phyloP scores from a whole-genome alignment of 495 filamentous ascomycete species.

The Immersiella caudata region DNA sequence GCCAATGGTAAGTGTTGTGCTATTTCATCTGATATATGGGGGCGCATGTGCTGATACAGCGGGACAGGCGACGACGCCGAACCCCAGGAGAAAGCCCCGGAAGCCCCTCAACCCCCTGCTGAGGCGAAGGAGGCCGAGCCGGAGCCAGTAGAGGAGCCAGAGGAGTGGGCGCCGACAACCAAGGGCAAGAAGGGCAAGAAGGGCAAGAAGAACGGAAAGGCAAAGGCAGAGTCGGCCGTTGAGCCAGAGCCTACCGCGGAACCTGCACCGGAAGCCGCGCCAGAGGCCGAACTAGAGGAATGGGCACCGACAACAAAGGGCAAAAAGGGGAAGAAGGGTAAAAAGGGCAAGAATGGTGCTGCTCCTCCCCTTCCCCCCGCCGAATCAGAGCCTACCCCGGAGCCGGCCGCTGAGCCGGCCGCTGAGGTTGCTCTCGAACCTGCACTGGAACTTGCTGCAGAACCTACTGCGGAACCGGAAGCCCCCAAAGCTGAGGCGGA shows the following conservation, averaged over 20 bases:
- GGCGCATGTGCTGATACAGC: constrained; percentile 2
- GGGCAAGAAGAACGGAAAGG: constrained; percentile 24
- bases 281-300: constrained; percentile 9
- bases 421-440: constrained; percentile 17
- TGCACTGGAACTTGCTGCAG: constrained; percentile 13
- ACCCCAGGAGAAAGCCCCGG: constrained; percentile 5
- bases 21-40: background rate
- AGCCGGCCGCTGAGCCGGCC: constrained; percentile 2
- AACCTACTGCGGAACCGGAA: constrained; percentile 23
- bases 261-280: background rate
- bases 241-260: constrained; percentile 10
- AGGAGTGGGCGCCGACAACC: constrained; percentile 22
- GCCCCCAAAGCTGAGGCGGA: constrained; percentile 15
- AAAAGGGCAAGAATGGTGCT: background rate
- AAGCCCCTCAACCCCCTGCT: background rate
- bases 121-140: constrained; percentile 25
- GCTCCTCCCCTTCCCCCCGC: background rate
- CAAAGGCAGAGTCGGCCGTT: constrained; percentile 17
- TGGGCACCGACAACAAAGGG: background rate
- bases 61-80: constrained; percentile 15
- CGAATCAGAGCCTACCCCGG: constrained; percentile 10
- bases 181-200: constrained; percentile 24
- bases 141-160: constrained; percentile 21
- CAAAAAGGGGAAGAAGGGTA: constrained; percentile 5
- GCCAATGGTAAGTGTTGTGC: constrained; percentile 20